Base-by-base conservation (phyloP, 805 yeast species). In the Metschnikowia koreensis region DNA sequence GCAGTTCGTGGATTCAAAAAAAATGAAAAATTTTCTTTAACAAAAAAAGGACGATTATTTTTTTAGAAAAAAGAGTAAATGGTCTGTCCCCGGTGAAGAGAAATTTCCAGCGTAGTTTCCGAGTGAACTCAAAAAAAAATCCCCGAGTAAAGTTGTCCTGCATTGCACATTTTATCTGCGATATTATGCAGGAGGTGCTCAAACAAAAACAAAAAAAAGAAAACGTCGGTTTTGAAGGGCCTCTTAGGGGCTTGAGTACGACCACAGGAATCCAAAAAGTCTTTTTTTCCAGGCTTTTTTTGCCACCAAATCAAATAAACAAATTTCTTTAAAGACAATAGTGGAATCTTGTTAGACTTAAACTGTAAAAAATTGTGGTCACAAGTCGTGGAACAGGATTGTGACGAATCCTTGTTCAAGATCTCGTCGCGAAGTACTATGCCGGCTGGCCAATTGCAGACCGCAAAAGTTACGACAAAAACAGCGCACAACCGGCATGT, bases 391-490 rank as follows among this genome's bases (percentile, higher is more conserved):
- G n/a, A n/a, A n/a, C n/a, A n/a, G n/a, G 7, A 10, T 10, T 10
- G 10, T 8, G 10, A 29, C 33, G 10, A 33, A 34, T 13, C 13
- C 47, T 39, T 44, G 48, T 44, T 41, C 31, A 27, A 33, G 47
- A 48, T 44, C 52, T 44, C 52, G 44, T 44, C 43, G 44, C 51
- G 39, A 26, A 38, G 34, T 43, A 26, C 36, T 33, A 43, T 43
- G 52, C 47, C 47, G 45, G 47, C 44, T 44, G 52, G 41, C 52
- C 52, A 48, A 48, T 48, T 44, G 47, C 47, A 38, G 44, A 22
- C 31, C 44, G 52, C 44, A 44, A 39, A 43, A 38, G 47, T 38
- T 42, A 48, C 47, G 51, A 48, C 29, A 22, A 15, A 31, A 33
- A 26, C 41, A 38, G 52, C 42, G 52, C 52, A 44, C 31, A 36